These are phyloP conservation scores for Lasiodiplodia sp. DNA, from an alignment of 2,329 filamentous ascomycete species.

Conservation along the genomic window DNA sequence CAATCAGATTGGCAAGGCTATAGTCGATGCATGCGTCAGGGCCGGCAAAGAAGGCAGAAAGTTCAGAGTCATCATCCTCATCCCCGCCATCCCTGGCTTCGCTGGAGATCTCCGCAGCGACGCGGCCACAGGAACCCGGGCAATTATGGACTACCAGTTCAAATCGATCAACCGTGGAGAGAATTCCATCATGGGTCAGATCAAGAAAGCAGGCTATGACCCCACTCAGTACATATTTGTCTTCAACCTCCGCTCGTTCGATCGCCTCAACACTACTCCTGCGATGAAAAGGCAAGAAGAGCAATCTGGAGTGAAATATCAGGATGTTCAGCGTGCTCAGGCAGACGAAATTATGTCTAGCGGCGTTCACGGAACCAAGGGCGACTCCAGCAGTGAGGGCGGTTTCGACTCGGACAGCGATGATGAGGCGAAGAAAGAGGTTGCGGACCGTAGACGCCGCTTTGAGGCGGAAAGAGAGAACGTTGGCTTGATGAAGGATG, in stretches of 20 bases:
- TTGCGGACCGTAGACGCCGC: conserved; percentile 54
- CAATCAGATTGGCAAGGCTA: conserved; percentile 86
- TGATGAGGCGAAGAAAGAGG: conserved; percentile 51
- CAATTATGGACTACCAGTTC: conserved; percentile 99
- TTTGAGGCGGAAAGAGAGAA: conserved; percentile 55
- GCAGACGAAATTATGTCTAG: conserved; percentile 86
- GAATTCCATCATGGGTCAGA: conserved; percentile 85
- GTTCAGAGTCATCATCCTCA: conserved; percentile 88
- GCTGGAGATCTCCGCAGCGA: conserved; percentile 87
- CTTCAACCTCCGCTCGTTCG: conserved; percentile 93
- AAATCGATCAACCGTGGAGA: conserved; percentile 93
- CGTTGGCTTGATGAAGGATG: conserved; percentile 42
- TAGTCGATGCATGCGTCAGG: conserved; percentile 86
- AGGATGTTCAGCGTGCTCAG: conserved; percentile 85
- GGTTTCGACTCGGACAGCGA: conserved; percentile 28
- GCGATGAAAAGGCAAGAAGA: conserved; percentile 77
- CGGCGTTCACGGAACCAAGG: conserved; percentile 66
- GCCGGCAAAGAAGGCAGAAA: conserved; percentile 84
- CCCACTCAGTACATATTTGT: conserved; percentile 83
- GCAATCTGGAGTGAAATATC: conserved; percentile 81
- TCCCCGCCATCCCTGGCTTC: conserved; percentile 92
- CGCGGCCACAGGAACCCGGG: conserved; percentile 80
- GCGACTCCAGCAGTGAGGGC: conserved; percentile 38
- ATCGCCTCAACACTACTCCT: conserved; percentile 85
- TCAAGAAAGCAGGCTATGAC: conserved; percentile 76